Conservation (phyloP, 169 alveolate species). For the Plasmodium vinckei region DNA sequence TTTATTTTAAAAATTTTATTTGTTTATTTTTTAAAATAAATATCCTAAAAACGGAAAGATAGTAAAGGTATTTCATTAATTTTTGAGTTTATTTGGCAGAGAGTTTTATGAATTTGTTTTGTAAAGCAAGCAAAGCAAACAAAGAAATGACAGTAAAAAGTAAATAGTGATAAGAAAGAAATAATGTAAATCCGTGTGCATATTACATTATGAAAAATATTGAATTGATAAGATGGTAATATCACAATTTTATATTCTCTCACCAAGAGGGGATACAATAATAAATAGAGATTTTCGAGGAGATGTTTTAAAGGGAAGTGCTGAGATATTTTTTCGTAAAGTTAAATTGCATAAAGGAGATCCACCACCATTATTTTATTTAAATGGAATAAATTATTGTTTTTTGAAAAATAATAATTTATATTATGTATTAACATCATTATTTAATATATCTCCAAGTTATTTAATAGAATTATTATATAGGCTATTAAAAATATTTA, state of each 20-base stretch:
- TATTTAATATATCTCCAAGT: conserved; percentile 94
- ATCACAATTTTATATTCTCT: conserved; percentile 92
- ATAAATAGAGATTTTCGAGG: conserved; percentile 93
- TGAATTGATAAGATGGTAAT: conserved; percentile 80
- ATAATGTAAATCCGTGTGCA: too few relatives aligned
- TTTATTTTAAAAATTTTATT: too few relatives aligned
- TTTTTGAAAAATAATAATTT: conserved; percentile 89
- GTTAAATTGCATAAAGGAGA: conserved; percentile 91
- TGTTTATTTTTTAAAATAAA: too few relatives aligned
- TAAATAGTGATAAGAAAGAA: too few relatives aligned
- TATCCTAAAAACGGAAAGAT: too few relatives aligned
- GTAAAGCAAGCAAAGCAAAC: too few relatives aligned
- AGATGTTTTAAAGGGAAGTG: conserved; percentile 90
- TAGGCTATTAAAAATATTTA: conserved; percentile 89
- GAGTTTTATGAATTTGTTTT: too few relatives aligned
- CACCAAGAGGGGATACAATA: conserved; percentile 96
- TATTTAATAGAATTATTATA: conserved; percentile 91
- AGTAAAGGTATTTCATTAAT: too few relatives aligned
- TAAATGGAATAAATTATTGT: conserved; percentile 92
- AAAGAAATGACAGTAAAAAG: too few relatives aligned
- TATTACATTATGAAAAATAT: too few relatives aligned
- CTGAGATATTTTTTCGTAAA: conserved; percentile 94
- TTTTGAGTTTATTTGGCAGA: too few relatives aligned
- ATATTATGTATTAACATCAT: conserved; percentile 93
- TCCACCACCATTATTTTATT: conserved; percentile 83